Base-by-base conservation (phyloP, 306 rosid species). In the Arachis stenosperma region DNA sequence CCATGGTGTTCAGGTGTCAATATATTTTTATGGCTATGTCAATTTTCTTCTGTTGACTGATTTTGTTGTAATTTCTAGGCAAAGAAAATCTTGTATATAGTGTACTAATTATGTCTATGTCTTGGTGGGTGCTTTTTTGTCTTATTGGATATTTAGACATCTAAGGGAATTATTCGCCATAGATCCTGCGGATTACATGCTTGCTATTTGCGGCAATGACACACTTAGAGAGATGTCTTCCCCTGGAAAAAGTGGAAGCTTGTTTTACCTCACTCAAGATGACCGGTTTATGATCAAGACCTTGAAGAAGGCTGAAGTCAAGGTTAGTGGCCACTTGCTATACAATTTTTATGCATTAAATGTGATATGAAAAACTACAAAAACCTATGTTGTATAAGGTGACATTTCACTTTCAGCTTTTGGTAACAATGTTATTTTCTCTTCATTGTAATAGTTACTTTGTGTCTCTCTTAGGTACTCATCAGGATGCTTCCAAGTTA, bases 181-280 rank as follows among this genome's bases (percentile, higher is more conserved):
- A 79, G 89, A 85, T 82, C 83, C 83, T 3, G 85, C 77, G 60
- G 86, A 85, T 42, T 85, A 85, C 83, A 82, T 82, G 86, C 85
- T 82, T 44, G 83, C 89, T 74, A 85, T 85, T 48, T 85, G 89
- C 5, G 86, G 86, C 61, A 77, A 79, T 70, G 86, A 82, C 42
- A 75, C 84, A 0, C 79, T 79, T 6, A 76, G 85, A 56, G 89
- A 85, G 74, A 82, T 85, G 86, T 85, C 84, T 69, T 85, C 89
- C 17, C 89, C 86, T 12, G 89, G 89, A 12, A 85, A 85, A 68
- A 85, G 89, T 43, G 89, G 86, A 66, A 82, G 89, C 76, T 70
- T 80, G 70, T 85, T 85, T 83, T 79, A 85, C 83, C 85, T 82
- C 29, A 85, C 86, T 65, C 86, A 82, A 17, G 89, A 85, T 7